Evolutionary conservation across 2,329 filamentous ascomycete genomes (phyloP), one percentile per base, ranked within the genome.

Genomic region (Neonectria hederae): DNA sequence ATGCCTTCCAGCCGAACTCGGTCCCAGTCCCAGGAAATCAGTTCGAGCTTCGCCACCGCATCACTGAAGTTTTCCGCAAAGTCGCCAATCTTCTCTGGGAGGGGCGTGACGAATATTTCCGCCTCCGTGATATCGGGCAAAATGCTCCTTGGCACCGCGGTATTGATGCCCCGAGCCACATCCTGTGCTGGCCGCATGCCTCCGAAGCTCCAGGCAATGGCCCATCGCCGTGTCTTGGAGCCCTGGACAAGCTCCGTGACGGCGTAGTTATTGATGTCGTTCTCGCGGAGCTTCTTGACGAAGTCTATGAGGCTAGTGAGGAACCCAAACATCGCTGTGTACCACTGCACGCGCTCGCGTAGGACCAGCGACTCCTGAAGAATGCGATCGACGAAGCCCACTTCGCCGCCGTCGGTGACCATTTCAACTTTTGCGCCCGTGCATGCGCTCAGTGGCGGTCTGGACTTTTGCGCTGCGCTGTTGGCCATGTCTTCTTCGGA

Each of bases 291-390:
- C 55, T 84, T 83, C 6, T 89, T 83, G 0, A 97, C 80, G 0
- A 90, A 78, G 0, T 83, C 81, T 1, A 91, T 83, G 3, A 92
- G 82, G 69, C 90, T 94, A 0, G 86, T 84, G 30, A 92, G 82
- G 73, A 97, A 97, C 0, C 95, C 94, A 0, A 98, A 83, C 93
- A 98, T 97, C 58, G 90, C 89, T 1, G 91, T 96, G 77, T 96
- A 98, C 96, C 96, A 99, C 65, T 87, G 86, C 0, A 97, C 88
- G 10, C 84, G 83, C 0, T 86, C 82, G 19, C 82, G 80, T 2
- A 93, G 80, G 0, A 76, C 64, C 0, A 91, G 76, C 35, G 90
- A 93, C 76, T 97, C 92, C 0, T 85, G 80, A 5, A 97, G 82
- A 67, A 97, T 90, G 6, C 87, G 85, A 1, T 82, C 80, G 4